A percentile compares a stretch with the other conserved stretches of the same genome.
Evolutionary conservation across 331 rosid species (phyloP).

Genomic region (Malus hybrid): DNA sequence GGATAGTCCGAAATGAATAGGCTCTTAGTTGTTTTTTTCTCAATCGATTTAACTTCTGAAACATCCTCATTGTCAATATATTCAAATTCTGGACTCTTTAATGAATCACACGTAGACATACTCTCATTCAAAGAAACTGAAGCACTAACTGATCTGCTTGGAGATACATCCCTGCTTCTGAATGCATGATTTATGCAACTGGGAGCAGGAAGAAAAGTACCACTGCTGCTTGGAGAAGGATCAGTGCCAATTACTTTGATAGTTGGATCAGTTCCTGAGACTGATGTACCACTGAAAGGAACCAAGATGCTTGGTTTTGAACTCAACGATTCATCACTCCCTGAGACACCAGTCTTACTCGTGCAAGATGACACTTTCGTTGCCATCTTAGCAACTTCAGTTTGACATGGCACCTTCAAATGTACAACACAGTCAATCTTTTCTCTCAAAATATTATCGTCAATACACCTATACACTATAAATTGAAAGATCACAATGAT

Average conservation of each 20-base stretch:
- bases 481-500: neutral
- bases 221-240: constrained; percentile 20
- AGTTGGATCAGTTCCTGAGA: constrained; percentile 17
- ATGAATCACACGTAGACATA: constrained; percentile 62
- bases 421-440: neutral
- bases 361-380: constrained; percentile 26
- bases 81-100: constrained; percentile 70
- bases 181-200: constrained; percentile 2
- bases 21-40: constrained; percentile 45
- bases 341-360: constrained; percentile 9
- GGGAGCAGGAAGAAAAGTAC: neutral
- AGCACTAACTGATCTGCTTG: constrained; percentile 49
- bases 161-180: constrained; percentile 42
- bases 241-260: constrained; percentile 9
- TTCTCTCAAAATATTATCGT: neutral
- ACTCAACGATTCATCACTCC: constrained; percentile 16
- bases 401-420: constrained; percentile 46
- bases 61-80: constrained; percentile 47
- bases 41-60: constrained; percentile 44
- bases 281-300: constrained; percentile 25
- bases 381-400: constrained; percentile 49
- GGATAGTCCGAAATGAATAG: constrained; percentile 42
- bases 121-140: constrained; percentile 69
- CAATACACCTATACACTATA: neutral
- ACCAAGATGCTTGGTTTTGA: constrained; percentile 30